Base-by-base conservation (phyloP, 768 basidiomycete genomes). In the Russula abietina region DNA sequence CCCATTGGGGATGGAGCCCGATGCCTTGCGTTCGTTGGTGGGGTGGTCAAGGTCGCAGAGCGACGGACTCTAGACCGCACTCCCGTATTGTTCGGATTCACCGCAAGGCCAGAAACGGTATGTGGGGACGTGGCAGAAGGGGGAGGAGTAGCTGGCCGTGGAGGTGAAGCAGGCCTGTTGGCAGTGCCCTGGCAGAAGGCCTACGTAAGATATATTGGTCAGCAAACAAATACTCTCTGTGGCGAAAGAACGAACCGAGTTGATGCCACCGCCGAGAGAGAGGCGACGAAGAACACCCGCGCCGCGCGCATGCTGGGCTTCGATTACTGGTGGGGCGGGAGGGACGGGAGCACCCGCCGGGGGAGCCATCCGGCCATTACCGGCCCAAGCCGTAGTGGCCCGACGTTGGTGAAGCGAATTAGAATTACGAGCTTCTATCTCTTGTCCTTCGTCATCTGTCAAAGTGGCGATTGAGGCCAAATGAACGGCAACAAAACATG, bases 1-100 rank as follows among this genome's bases (percentile, higher is more conserved):
- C 91, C 92, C 91, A 92, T 93, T 7, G 91, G 91, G 43, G 89
- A 91, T 22, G 90, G 91, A 3, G 88, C 89, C 24, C 76, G 72
- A 8, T 71, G 78, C 59, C 82, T 84, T 11, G 80, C 80, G 55
- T 80, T 80, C 14, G 53, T 39, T 16, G 79, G 76, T 53, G 73
- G 70, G 48, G 79, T 80, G 10, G 71, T 64, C 58, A 86, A 71
- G 22, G 86, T 87, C 4, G 86, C 82, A n/a, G 86, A 81, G 22
- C 88, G 85, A 73, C 74, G 57, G 72, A 75, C 66, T 68, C 74
- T 61, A 62, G 70, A 17, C 68, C 55, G 67, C 75, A 73, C 17
- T 74, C 30, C 32, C 48, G 22, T 26, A 32, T 39, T 30, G 59
- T 32, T 0, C 59, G 55, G 59, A 55, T 72, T 28, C 49, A 38